These are phyloP conservation scores for Euclidium syriacum DNA, from an alignment of 345 rosid species.

Conservation along the genomic window DNA sequence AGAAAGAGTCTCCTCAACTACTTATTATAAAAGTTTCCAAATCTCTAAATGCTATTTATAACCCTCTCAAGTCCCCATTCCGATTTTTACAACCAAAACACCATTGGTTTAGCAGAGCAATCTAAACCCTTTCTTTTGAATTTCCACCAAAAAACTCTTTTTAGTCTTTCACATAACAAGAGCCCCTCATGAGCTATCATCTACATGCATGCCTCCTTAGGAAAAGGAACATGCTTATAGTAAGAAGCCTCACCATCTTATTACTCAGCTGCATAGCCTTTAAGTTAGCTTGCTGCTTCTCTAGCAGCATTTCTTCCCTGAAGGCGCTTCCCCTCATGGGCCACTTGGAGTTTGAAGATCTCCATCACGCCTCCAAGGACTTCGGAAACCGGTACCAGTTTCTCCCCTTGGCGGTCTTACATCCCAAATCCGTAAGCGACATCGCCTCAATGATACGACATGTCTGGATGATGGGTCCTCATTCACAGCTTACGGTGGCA, in stretches of 20 bases:
- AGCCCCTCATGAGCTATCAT: constrained; percentile 41
- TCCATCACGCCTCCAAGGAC: constrained; percentile 73
- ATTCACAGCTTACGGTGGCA: constrained; percentile 75
- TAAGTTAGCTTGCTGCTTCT: constrained; percentile 52
- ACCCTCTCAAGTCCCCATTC: constrained; percentile 64
- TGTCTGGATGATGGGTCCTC: constrained; percentile 78
- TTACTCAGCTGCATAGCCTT: constrained; percentile 58
- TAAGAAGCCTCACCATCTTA: constrained; percentile 53
- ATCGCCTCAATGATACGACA: constrained; percentile 66
- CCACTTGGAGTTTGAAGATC: constrained; percentile 58
- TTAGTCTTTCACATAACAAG: constrained; percentile 19
- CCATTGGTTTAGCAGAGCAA: constrained; percentile 36
- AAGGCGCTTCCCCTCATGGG: constrained; percentile 61
- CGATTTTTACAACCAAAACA: constrained; percentile 47
- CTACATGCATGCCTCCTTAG: constrained; percentile 33
- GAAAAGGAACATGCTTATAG: constrained; percentile 42
- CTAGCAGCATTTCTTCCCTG: constrained; percentile 57
- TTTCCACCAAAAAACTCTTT: constrained; percentile 29
- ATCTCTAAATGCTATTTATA: constrained; percentile 47
- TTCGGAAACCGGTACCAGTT: constrained; percentile 69
- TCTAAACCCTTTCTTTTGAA: constrained; percentile 20
- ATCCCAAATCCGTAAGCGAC: constrained; percentile 77
- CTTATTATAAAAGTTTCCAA: too few species aligned
- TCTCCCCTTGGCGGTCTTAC: constrained; percentile 69
- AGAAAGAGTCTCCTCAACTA: constrained; percentile 29